phyloP scores from a whole-genome alignment of 78 protist genomes.

The Dictyostelium brefeldianum region DNA sequence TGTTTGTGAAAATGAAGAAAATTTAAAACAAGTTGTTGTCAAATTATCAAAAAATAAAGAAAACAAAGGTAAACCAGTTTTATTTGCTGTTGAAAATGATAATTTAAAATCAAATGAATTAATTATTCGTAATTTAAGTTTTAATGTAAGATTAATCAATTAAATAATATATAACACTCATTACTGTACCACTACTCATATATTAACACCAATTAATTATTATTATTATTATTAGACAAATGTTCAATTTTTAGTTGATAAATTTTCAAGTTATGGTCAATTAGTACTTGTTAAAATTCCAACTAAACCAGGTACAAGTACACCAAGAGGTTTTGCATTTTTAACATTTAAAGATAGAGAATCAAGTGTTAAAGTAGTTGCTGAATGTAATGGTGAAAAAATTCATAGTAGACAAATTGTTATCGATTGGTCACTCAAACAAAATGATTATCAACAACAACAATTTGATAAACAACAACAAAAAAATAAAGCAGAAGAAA shows the following conservation, averaged over 20 bases:
- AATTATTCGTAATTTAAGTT: conserved; percentile 51
- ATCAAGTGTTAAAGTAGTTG: conserved; percentile 26
- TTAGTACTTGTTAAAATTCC: conserved; percentile 53
- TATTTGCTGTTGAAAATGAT: conserved; percentile 31
- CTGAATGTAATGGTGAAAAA: neutral
- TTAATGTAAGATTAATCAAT: conserved; percentile 39
- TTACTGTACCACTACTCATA: no score
- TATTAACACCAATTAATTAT: neutral
- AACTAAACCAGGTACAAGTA: conserved; percentile 22
- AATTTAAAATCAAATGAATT: conserved; percentile 18
- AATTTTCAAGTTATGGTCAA: conserved; percentile 24
- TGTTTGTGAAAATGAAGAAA: conserved; percentile 6
- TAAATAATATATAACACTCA: no score
- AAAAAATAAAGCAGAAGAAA: conserved; percentile 17
- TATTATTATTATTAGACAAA: neutral
- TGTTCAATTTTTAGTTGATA: neutral
- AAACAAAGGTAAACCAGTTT: conserved; percentile 15
- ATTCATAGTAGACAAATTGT: conserved; percentile 41
- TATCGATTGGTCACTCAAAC: conserved; percentile 72
- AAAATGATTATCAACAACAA: conserved; percentile 22
- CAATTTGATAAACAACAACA: conserved; percentile 3
- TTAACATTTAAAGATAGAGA: conserved; percentile 24
- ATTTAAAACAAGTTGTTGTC: neutral
- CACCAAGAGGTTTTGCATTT: conserved; percentile 65
- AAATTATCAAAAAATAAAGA: conserved; percentile 16